Evolutionary conservation across 2,329 filamentous ascomycete species (phyloP).

Genomic region (Didymella pinodella): DNA sequence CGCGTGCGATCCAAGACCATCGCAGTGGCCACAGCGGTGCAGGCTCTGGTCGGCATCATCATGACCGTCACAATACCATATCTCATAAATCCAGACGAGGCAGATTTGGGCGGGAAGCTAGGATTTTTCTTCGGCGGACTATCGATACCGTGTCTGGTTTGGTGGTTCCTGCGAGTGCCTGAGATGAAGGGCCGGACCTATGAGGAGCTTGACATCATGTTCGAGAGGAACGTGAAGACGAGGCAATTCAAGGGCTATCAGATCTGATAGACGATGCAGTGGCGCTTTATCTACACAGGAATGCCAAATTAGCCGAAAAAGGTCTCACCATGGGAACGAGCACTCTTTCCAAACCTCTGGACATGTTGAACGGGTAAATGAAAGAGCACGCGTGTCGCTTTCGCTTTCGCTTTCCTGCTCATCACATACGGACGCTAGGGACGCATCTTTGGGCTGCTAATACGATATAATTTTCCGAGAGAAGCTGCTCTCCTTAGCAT

Average conservation of each 20-base stretch:
- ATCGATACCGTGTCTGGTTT: constrained; percentile 38
- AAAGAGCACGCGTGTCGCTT: neutral
- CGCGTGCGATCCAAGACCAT: constrained; percentile 78
- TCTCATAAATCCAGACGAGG: constrained; percentile 52
- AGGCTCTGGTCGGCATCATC: constrained; percentile 48
- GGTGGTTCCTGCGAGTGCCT: constrained; percentile 49
- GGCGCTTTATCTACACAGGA: neutral
- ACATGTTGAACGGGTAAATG: neutral
- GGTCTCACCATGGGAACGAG: neutral
- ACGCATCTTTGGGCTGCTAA: neutral
- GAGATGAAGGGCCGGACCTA: constrained; percentile 51
- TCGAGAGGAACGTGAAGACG: constrained; percentile 36
- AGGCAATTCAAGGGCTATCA: constrained; percentile 17
- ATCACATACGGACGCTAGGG: neutral
- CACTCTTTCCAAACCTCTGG: neutral
- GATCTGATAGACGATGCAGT: constrained; percentile 3
- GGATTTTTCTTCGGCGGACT: constrained; percentile 52
- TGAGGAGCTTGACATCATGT: constrained; percentile 52
- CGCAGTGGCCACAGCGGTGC: constrained; percentile 68
- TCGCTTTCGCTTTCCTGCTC: neutral
- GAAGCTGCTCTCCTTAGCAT: neutral
- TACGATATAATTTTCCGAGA: neutral
- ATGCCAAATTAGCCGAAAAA: neutral
- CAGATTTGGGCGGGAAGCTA: constrained; percentile 50
- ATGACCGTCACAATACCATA: constrained; percentile 49